phyloP scores from a whole-genome alignment of 352 stramenopile species.

The Phytophthora constricta region DNA sequence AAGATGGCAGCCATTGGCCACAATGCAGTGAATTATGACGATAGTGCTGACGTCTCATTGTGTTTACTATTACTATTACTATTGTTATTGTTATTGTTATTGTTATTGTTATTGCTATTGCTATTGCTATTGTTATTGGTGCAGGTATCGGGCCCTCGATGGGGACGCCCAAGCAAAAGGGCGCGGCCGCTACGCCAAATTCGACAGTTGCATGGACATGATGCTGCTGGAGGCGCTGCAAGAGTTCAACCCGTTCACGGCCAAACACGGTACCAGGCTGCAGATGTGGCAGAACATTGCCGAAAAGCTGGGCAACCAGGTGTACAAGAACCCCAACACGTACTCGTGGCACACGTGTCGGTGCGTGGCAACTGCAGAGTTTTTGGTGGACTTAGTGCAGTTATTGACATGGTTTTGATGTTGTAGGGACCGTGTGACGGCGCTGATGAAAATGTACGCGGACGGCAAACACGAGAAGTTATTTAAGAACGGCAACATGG shows the following conservation, averaged over 20 bases:
- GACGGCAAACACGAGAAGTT: slow-evolving; percentile 86
- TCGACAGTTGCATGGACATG: slow-evolving; percentile 81
- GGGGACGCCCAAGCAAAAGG: slow-evolving; percentile 43
- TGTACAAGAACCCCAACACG: slow-evolving; percentile 73
- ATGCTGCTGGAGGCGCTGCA: slow-evolving; percentile 76
- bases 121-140: no score
- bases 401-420: slow-evolving; percentile 13
- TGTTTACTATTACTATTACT: no score
- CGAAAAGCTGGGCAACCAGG: slow-evolving; percentile 57
- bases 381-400: slow-evolving; percentile 8
- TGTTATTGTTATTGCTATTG: no score
- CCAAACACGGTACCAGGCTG: slow-evolving; percentile 83
- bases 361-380: slow-evolving; percentile 36
- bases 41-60: no score
- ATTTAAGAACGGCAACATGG: slow-evolving; percentile 77
- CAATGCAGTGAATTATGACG: no score
- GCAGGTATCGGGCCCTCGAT: neutral
- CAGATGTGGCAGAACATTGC: slow-evolving; percentile 84
- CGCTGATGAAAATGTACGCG: slow-evolving; percentile 80
- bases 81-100: no score
- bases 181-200: slow-evolving; percentile 82
- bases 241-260: slow-evolving; percentile 77
- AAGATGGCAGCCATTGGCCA: neutral
- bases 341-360: slow-evolving; percentile 87
- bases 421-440: slow-evolving; percentile 71